Conservation (phyloP, 768 basidiomycete genomes). For the Floccularia luteovirens region DNA sequence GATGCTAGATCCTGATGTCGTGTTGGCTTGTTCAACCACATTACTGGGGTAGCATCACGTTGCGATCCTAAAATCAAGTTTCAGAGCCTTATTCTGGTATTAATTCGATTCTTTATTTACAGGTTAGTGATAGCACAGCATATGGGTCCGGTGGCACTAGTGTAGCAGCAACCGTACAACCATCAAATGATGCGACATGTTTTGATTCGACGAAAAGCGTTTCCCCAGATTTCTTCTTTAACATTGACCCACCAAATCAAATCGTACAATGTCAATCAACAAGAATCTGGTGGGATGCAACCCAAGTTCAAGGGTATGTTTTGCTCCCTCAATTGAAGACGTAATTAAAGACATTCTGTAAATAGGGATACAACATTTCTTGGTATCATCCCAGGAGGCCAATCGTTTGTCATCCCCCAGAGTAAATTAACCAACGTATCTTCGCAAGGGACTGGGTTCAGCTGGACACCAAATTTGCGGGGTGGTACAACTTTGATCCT, state of each 20-base stretch:
- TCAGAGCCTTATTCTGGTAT: too few relatives aligned
- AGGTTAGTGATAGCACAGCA: constrained; percentile 26
- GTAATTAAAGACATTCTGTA: background rate
- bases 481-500: constrained; percentile 61
- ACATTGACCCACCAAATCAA: constrained; percentile 52
- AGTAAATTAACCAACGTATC: constrained; percentile 33
- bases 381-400: constrained; percentile 74
- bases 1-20: too few relatives aligned
- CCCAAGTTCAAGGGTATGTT: constrained; percentile 45
- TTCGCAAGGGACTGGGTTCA: constrained; percentile 53
- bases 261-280: constrained; percentile 57
- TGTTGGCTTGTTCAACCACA: too few relatives aligned
- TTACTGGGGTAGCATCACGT: too few relatives aligned
- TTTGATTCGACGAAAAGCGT: constrained; percentile 44
- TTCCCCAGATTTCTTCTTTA: constrained; percentile 49
- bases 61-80: too few relatives aligned
- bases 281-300: constrained; percentile 59
- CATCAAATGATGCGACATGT: constrained; percentile 49
- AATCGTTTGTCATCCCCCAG: constrained; percentile 61
- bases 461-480: constrained; percentile 58
- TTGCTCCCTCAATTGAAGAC: constrained; percentile 1
- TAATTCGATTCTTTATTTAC: constrained; percentile 2
- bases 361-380: constrained; percentile 53
- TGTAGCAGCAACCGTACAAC: constrained; percentile 46
- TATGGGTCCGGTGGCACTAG: constrained; percentile 77